Evolutionary conservation across 108 stramenopile species (phyloP).

Genomic region (Craspedostauros australis): DNA sequence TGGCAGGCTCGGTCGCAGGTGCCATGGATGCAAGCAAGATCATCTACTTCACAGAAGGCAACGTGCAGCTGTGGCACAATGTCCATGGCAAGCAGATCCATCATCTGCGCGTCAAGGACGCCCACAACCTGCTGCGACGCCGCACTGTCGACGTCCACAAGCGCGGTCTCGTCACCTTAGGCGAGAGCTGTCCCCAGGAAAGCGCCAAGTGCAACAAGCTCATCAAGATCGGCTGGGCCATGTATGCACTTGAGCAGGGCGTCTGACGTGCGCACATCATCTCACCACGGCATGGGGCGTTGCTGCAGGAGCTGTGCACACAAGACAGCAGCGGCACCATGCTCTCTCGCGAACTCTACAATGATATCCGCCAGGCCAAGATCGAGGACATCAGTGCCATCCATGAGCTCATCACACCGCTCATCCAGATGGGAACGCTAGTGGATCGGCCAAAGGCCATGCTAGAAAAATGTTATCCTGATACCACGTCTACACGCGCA

Average conservation of each 20-base stretch:
- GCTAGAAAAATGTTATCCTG: conserved; percentile 74
- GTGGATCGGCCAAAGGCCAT: conserved; percentile 69
- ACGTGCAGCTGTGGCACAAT: conserved; percentile 44
- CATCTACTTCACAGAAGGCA: conserved; percentile 70
- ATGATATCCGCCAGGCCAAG: conserved; percentile 85
- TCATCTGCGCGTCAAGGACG: conserved; percentile 75
- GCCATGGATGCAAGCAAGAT: conserved; percentile 81
- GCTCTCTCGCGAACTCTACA: conserved; percentile 90
- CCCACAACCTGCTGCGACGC: conserved; percentile 51
- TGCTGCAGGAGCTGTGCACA: conserved; percentile 92
- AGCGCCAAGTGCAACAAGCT: conserved; percentile 44
- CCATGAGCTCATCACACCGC: conserved; percentile 78
- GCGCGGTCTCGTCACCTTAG: conserved; percentile 46
- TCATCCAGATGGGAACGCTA: conserved; percentile 79
- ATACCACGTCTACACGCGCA: conserved; percentile 91
- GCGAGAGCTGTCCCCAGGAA: conserved; percentile 13
- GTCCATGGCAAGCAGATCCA: conserved; percentile 68
- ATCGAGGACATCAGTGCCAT: conserved; percentile 83
- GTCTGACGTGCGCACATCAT: conserved; percentile 89
- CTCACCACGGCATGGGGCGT: conserved; percentile 67
- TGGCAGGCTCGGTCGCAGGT: conserved; percentile 76
- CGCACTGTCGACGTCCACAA: conserved; percentile 54
- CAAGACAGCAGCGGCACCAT: conserved; percentile 90
- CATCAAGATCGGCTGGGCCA: conserved; percentile 71
- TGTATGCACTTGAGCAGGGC: conserved; percentile 74